These are phyloP conservation scores for Chaetomium cochliodes DNA, from an alignment of 495 filamentous ascomycete genomes.

Conservation along the genomic window DNA sequence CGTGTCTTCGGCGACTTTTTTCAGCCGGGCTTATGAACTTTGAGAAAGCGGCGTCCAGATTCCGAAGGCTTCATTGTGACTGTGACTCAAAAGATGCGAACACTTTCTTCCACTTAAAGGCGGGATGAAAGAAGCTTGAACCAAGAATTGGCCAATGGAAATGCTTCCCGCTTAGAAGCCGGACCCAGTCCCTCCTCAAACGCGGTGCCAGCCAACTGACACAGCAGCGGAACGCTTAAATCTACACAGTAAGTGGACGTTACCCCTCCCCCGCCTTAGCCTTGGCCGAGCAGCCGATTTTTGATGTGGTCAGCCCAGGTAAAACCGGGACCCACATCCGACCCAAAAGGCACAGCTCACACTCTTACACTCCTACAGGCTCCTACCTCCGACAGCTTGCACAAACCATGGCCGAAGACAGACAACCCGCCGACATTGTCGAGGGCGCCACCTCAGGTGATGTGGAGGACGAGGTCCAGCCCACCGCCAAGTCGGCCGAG, in stretches of 20 bases:
- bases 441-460: conserved; percentile 62
- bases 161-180: neutral
- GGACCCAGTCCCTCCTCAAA: neutral
- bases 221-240: neutral
- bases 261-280: conserved; percentile 17
- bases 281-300: neutral
- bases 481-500: conserved; percentile 69
- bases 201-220: neutral
- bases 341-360: conserved; percentile 5
- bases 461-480: conserved; percentile 59
- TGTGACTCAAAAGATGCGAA: conserved; percentile 18
- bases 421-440: conserved; percentile 54
- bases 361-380: no score
- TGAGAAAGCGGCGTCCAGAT: conserved; percentile 5
- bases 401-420: conserved; percentile 58
- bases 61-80: conserved; percentile 1
- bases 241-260: no score
- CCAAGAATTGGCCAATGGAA: conserved; percentile 25
- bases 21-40: conserved; percentile 18
- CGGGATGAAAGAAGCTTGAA: conserved; percentile 11
- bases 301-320: neutral
- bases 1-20: neutral
- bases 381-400: neutral
- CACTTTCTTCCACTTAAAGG: neutral
- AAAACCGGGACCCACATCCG: neutral